These are phyloP conservation scores for Mortierella polycephala DNA, from an alignment of 371 early-diverging fungal species.

Conservation along the genomic window DNA sequence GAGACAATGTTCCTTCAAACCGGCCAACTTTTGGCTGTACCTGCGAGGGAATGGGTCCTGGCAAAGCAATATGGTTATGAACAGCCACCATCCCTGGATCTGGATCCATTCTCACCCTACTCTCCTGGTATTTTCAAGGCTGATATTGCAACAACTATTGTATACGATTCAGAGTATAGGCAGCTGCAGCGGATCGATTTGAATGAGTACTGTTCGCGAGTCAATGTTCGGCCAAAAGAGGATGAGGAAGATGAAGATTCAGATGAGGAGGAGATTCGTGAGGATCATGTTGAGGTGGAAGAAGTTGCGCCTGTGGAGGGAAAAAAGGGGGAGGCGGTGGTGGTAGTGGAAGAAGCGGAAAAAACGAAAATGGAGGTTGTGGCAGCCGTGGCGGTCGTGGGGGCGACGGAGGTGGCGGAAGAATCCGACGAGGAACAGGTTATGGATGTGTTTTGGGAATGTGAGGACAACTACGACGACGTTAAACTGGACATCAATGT, in stretches of 20 bases:
- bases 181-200: constrained; percentile 9
- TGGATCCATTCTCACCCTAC: constrained; percentile 37
- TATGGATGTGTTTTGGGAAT: too few relatives aligned
- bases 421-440: too few relatives aligned
- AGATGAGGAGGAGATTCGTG: constrained; percentile 5
- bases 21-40: constrained; percentile 7
- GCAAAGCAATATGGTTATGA: constrained; percentile 3
- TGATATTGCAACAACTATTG: background rate
- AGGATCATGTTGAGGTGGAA: background rate
- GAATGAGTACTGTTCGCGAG: constrained; percentile 23
- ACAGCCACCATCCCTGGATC: constrained; percentile 24
- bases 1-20: background rate
- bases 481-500: too few relatives aligned
- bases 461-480: too few relatives aligned
- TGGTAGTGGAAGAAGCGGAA: too few relatives aligned
- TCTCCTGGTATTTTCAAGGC: constrained; percentile 25
- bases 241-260: constrained; percentile 35
- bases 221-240: constrained; percentile 21
- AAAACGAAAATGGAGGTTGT: too few relatives aligned
- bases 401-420: too few relatives aligned
- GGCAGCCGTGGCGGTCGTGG: too few relatives aligned
- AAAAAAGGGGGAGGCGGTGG: too few relatives aligned
- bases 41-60: constrained; percentile 13
- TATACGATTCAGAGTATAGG: background rate
- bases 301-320: too few relatives aligned